phyloP scores from a whole-genome alignment of 371 early-diverging fungal genomes.

The Apophysomyces variabilis region DNA sequence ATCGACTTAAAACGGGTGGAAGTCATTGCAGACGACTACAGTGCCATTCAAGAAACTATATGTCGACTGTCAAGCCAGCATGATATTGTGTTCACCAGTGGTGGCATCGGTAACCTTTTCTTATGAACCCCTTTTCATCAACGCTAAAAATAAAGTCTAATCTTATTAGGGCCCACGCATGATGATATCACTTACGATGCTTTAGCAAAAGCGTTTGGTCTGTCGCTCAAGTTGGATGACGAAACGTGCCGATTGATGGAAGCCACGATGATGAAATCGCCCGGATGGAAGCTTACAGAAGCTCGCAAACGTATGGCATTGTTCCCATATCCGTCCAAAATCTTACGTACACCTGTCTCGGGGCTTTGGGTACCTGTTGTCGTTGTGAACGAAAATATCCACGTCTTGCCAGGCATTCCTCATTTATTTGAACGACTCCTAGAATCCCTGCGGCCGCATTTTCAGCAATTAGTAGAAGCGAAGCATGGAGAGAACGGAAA shows the following conservation, averaged over 20 bases:
- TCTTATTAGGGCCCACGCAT: slow-evolving; percentile 59
- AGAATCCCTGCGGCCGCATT: slow-evolving; percentile 34
- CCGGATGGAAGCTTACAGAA: slow-evolving; percentile 43
- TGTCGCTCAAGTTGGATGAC: slow-evolving; percentile 53
- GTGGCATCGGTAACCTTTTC: slow-evolving; percentile 62
- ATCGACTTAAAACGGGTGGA: slow-evolving; percentile 66
- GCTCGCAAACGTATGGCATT: slow-evolving; percentile 73
- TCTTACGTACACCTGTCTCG: slow-evolving; percentile 43
- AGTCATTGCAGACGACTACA: slow-evolving; percentile 60
- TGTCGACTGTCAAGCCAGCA: slow-evolving; percentile 52
- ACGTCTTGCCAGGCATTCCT: slow-evolving; percentile 79
- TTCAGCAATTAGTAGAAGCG: slow-evolving; percentile 24
- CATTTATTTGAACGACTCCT: slow-evolving; percentile 62
- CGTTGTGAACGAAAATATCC: slow-evolving; percentile 65
- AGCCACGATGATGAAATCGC: slow-evolving; percentile 21
- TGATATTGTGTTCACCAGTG: slow-evolving; percentile 72
- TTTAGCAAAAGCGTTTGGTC: slow-evolving; percentile 65
- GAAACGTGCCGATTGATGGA: slow-evolving; percentile 66
- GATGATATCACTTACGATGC: slow-evolving; percentile 78
- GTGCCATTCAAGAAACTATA: slow-evolving; percentile 59
- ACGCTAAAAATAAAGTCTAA: neutral
- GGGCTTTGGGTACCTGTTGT: slow-evolving; percentile 75
- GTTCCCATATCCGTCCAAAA: slow-evolving; percentile 56
- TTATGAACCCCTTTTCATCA: no score
- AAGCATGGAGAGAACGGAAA: slow-evolving; percentile 20